phyloP scores from a whole-genome alignment of 345 rosid species.

The Citrus hindsii region DNA sequence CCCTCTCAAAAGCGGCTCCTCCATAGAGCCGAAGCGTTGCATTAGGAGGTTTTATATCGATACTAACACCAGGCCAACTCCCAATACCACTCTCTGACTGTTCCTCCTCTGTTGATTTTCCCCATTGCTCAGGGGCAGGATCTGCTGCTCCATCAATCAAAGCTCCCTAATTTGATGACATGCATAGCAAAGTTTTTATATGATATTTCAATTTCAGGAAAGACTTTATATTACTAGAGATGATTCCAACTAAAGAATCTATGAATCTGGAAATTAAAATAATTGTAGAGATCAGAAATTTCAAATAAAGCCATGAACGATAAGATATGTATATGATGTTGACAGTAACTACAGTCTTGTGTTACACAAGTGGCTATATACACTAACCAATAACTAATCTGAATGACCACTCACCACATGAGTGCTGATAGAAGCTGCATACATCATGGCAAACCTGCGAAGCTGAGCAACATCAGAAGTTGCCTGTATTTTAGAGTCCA shows the following conservation, averaged over 20 bases:
- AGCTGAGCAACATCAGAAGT: slow-evolving; percentile 93
- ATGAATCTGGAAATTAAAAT: slow-evolving; percentile 4
- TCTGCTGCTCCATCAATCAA: slow-evolving; percentile 97
- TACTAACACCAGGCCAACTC: slow-evolving; percentile 88
- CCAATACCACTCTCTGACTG: slow-evolving; percentile 85
- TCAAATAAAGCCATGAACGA: not conserved
- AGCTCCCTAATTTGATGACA: slow-evolving; percentile 54
- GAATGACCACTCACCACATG: slow-evolving; percentile 62
- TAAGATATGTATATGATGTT: not conserved
- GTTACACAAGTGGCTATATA: not conserved
- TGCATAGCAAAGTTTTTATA: slow-evolving; percentile 10
- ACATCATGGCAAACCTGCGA: slow-evolving; percentile 80
- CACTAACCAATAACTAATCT: not conserved
- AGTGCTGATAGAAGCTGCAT: slow-evolving; percentile 78
- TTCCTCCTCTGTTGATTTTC: slow-evolving; percentile 84
- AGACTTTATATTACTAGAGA: not conserved
- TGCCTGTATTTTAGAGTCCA: slow-evolving; percentile 74
- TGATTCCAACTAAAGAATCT: not conserved
- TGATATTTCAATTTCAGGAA: not conserved
- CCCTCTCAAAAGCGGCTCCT: slow-evolving; percentile 99
- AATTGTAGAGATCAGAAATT: not conserved
- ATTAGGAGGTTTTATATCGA: slow-evolving; percentile 80
- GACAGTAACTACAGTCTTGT: not conserved
- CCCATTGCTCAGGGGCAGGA: slow-evolving; percentile 99
- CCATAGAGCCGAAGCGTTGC: slow-evolving; percentile 90